Conservation (phyloP, 176 grass and related monocot species). For the Oryza punctata region DNA sequence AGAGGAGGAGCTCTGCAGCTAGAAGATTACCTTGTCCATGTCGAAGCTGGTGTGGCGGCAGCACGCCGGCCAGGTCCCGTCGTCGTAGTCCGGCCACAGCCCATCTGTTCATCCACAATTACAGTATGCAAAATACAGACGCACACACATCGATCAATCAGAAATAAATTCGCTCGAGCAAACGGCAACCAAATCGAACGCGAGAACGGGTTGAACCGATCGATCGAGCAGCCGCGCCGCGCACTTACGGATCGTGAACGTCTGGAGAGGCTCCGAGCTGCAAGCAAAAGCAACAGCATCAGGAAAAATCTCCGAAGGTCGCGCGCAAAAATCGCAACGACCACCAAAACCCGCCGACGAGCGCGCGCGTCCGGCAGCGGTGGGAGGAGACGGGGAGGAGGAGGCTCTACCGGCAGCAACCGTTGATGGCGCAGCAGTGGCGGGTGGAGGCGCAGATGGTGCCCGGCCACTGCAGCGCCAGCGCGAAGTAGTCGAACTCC, state of each 20-base stretch:
- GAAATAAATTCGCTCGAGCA: not conserved
- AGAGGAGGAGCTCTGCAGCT: not conserved
- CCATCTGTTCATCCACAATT: constrained; percentile 30
- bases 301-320: not conserved
- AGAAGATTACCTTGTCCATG: constrained; percentile 41
- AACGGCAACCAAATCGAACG: not conserved
- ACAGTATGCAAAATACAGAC: not conserved
- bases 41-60: constrained; percentile 51
- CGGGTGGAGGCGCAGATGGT: constrained; percentile 71
- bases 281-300: constrained; percentile 14
- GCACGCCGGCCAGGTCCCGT: constrained; percentile 59
- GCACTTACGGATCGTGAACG: constrained; percentile 92
- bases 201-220: not conserved
- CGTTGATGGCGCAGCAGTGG: constrained; percentile 80
- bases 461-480: constrained; percentile 89
- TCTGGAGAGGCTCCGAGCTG: constrained; percentile 61
- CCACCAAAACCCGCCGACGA: not conserved
- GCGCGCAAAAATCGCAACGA: not conserved
- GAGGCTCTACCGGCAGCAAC: constrained; percentile 69
- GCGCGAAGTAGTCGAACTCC: constrained; percentile 91
- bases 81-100: constrained; percentile 62
- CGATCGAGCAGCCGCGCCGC: not conserved
- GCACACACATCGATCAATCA: not conserved
- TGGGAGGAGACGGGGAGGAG: not conserved
- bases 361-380: not conserved